Percentiles rank a stretch among this genome's conserved stretches.
These are phyloP conservation scores for Debaryomycetaceae sp. DNA, from an alignment of 1,139 yeast genomes.

Conservation along the genomic window DNA sequence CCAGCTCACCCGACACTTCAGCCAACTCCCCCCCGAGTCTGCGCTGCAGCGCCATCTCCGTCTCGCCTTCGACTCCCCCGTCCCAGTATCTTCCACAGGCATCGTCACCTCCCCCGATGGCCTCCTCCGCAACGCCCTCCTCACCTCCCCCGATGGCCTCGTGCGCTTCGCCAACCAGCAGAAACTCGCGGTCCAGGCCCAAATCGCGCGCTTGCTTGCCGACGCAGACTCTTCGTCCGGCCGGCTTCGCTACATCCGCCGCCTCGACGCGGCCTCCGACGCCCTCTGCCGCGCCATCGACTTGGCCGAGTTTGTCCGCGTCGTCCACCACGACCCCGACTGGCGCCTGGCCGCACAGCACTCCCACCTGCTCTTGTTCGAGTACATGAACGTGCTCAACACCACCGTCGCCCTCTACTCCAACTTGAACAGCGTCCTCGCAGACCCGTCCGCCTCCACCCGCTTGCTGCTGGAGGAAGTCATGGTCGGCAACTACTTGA, in stretches of 20 bases:
- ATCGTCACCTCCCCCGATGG: slow-evolving; percentile 26
- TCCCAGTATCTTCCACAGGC: background rate
- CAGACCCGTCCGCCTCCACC: slow-evolving; percentile 23
- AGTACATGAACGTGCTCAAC: slow-evolving; percentile 86
- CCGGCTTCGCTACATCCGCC: slow-evolving; percentile 42
- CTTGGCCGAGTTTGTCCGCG: slow-evolving; percentile 84
- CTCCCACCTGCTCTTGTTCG: slow-evolving; percentile 83
- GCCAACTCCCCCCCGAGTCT: background rate
- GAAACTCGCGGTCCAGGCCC: slow-evolving; percentile 46
- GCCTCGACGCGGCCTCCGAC: slow-evolving; percentile 79
- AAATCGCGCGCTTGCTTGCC: slow-evolving; percentile 45
- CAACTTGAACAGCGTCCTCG: slow-evolving; percentile 46
- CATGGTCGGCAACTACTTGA: slow-evolving; percentile 68
- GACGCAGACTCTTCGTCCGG: slow-evolving; percentile 36
- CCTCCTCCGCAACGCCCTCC: slow-evolving; percentile 59
- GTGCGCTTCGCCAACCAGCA: slow-evolving; percentile 57
- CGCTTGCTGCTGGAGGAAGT: slow-evolving; percentile 59
- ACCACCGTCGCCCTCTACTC: slow-evolving; percentile 69
- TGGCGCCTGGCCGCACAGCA: slow-evolving; percentile 78
- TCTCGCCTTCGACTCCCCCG: slow-evolving; percentile 26
- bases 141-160: slow-evolving; percentile 63
- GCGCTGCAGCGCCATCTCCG: slow-evolving; percentile 9
- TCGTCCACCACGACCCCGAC: slow-evolving; percentile 66
- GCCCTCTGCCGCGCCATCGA: slow-evolving; percentile 87
- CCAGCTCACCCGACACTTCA: background rate